These are phyloP conservation scores for Sporothrix brunneoviolacea DNA, from an alignment of 2,329 filamentous ascomycete species.

Conservation along the genomic window DNA sequence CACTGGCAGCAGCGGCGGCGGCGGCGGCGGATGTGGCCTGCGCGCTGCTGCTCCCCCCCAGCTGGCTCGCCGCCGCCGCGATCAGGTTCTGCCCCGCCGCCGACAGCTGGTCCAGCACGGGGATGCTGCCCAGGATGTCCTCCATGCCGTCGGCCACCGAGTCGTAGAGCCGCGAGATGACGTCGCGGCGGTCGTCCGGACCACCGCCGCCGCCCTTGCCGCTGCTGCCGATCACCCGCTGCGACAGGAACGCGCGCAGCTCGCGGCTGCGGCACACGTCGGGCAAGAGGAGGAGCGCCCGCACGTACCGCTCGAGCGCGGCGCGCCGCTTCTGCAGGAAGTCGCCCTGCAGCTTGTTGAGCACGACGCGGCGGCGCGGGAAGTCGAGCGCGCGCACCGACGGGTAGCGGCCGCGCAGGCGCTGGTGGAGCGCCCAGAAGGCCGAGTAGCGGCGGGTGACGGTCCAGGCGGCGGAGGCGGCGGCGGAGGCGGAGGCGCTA, in stretches of 20 bases:
- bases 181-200: constrained; percentile 67
- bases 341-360: constrained; percentile 94
- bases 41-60: constrained; percentile 42
- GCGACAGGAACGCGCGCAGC: constrained; percentile 84
- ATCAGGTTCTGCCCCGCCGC: constrained; percentile 87
- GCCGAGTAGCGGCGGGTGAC: constrained; percentile 93
- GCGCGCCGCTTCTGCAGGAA: constrained; percentile 84
- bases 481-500: neutral
- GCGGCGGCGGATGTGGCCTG: neutral
- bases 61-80: constrained; percentile 63
- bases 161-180: constrained; percentile 91
- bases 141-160: constrained; percentile 98
- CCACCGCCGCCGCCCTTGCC: constrained; percentile 38
- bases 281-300: constrained; percentile 74
- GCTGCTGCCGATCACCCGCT: constrained; percentile 56
- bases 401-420: constrained; percentile 74
- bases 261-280: constrained; percentile 93
- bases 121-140: constrained; percentile 92
- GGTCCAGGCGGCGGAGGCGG: constrained; percentile 61
- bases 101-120: constrained; percentile 89
- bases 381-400: constrained; percentile 88
- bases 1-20: neutral
- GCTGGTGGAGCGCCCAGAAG: constrained; percentile 92
- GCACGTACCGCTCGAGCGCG: constrained; percentile 79
- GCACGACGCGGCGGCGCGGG: constrained; percentile 81